Percentiles rank a stretch among this genome's conserved stretches.
Evolutionary conservation across 768 basidiomycete species (phyloP).

Genomic region (Boletus barrowsii): DNA sequence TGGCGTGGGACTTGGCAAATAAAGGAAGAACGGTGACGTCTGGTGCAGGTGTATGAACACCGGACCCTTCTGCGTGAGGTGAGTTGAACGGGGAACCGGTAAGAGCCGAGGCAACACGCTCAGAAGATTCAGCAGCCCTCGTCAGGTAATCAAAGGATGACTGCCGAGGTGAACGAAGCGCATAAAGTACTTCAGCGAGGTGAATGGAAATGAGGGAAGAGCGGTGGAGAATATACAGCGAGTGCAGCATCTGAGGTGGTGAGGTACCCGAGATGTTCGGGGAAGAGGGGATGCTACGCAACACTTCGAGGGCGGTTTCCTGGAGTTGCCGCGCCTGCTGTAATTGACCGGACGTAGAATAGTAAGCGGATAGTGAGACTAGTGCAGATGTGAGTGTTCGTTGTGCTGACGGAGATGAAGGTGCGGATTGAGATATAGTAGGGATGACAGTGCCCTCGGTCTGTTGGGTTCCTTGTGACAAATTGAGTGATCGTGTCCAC

Average conservation of each 20-base stretch:
- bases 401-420: constrained; percentile 61
- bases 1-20: constrained; percentile 46
- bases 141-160: constrained; percentile 55
- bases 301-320: constrained; percentile 50
- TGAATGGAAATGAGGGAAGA: constrained; percentile 72
- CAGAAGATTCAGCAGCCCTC: constrained; percentile 64
- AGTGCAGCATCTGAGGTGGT: constrained; percentile 60
- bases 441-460: constrained; percentile 19
- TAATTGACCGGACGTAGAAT: constrained; percentile 57
- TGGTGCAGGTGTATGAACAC: constrained; percentile 37
- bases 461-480: constrained; percentile 37
- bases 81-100: constrained; percentile 39
- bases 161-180: constrained; percentile 38
- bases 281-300: constrained; percentile 53
- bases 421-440: constrained; percentile 37
- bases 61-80: constrained; percentile 34
- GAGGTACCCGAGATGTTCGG: constrained; percentile 42
- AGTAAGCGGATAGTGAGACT: constrained; percentile 69
- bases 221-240: constrained; percentile 65
- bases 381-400: constrained; percentile 58
- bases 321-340: constrained; percentile 54
- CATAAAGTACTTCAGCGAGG: constrained; percentile 68
- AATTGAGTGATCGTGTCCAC: constrained; percentile 61
- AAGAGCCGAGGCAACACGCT: constrained; percentile 57
- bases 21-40: constrained; percentile 39